A percentile compares a stretch with the other conserved stretches of the same genome.
phyloP scores from a whole-genome alignment of 495 filamentous ascomycete species.

The Neurospora hispaniola region DNA sequence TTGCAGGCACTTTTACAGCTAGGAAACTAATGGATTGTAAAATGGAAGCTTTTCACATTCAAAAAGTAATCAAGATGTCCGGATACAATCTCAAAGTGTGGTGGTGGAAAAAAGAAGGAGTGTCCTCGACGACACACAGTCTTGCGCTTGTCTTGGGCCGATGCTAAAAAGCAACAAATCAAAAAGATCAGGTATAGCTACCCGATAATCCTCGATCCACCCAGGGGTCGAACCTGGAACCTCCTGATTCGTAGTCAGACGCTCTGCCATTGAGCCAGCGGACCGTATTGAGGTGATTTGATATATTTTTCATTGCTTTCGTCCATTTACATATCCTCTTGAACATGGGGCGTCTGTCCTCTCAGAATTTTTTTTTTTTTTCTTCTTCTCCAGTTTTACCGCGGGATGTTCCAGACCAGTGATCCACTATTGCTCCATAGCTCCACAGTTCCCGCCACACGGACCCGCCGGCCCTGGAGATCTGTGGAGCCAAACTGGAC shows the following conservation, averaged over 20 bases:
- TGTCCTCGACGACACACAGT: background rate
- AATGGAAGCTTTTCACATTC: background rate
- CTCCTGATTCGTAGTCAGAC: background rate
- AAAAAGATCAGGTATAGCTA: too few relatives aligned
- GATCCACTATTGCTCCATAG: too few relatives aligned
- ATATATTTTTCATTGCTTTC: too few relatives aligned
- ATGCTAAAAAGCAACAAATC: background rate
- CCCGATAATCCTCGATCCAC: background rate
- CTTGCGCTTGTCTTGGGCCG: fast-evolving
- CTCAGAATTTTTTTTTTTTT: too few relatives aligned
- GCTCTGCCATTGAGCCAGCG: background rate
- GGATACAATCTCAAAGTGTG: fast-evolving
- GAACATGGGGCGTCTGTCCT: too few relatives aligned
- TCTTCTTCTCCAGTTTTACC: too few relatives aligned
- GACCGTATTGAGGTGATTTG: background rate
- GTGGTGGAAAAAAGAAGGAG: background rate
- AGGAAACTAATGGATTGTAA: background rate
- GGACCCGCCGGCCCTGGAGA: too few relatives aligned
- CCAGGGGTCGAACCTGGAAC: background rate
- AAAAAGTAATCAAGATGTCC: background rate
- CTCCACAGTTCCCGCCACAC: too few relatives aligned
- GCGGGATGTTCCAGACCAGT: too few relatives aligned
- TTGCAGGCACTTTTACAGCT: background rate
- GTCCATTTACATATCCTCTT: too few relatives aligned
- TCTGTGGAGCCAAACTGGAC: too few relatives aligned